Percentiles rank a stretch among this genome's conserved stretches.
phyloP scores from a whole-genome alignment of 495 filamentous ascomycete species.

The Diplogelasinospora grovesii region DNA sequence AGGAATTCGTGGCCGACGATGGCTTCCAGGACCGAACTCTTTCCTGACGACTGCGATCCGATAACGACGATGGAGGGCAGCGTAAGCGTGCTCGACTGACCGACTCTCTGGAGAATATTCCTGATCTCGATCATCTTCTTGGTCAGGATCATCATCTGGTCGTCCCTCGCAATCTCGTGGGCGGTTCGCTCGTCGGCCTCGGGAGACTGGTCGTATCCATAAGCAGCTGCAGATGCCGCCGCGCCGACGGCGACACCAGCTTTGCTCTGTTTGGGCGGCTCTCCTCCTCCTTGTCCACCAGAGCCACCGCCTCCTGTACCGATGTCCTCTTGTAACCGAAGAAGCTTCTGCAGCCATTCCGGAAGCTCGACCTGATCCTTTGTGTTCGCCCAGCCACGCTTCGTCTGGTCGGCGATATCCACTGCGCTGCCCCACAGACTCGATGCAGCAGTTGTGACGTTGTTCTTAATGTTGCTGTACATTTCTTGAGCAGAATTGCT shows the following conservation, averaged over 20 bases:
- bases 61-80: constrained; percentile 97
- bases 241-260: constrained; percentile 51
- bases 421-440: constrained; percentile 61
- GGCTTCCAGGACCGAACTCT: constrained; percentile 94
- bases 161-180: constrained; percentile 69
- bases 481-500: constrained; percentile 81
- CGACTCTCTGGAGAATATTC: constrained; percentile 81
- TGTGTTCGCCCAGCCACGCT: constrained; percentile 74
- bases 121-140: constrained; percentile 99
- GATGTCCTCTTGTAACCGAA: constrained; percentile 51
- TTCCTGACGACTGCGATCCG: constrained; percentile 95
- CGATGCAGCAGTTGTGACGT: constrained; percentile 57
- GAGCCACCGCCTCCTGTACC: constrained; percentile 29
- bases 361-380: constrained; percentile 71
- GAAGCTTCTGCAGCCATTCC: constrained; percentile 77
- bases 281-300: constrained; percentile 40
- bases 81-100: constrained; percentile 79
- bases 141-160: constrained; percentile 99
- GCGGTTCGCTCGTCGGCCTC: constrained; percentile 60
- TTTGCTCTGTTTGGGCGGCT: constrained; percentile 56
- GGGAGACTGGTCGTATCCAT: constrained; percentile 65
- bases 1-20: constrained; percentile 98
- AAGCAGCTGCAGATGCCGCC: constrained; percentile 61
- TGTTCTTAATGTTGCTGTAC: constrained; percentile 63
- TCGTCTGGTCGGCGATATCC: constrained; percentile 70